phyloP scores from a whole-genome alignment of 495 filamentous ascomycete species.

The Astrothelium subdiscretum region DNA sequence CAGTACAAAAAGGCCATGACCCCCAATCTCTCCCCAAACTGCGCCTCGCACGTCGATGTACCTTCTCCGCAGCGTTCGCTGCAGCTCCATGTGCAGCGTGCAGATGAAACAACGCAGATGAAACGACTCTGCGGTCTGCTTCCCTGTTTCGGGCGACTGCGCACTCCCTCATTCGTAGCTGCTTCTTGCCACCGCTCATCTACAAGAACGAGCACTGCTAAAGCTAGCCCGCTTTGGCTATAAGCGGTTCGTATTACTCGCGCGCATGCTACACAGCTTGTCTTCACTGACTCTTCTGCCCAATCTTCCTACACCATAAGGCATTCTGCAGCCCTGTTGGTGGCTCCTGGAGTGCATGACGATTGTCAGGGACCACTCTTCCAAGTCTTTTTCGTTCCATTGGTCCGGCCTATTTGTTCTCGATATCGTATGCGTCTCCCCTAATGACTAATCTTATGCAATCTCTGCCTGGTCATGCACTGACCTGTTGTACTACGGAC shows the following conservation, averaged over 20 bases:
- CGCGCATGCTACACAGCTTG: neutral
- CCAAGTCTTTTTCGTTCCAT: neutral
- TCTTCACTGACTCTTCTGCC: neutral
- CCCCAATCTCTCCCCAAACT: neutral
- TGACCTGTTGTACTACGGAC: neutral
- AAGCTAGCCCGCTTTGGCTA: neutral
- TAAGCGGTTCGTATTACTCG: neutral
- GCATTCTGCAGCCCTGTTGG: neutral
- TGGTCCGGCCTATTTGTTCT: neutral
- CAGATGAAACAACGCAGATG: slow-evolving; percentile 1
- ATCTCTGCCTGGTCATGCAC: neutral
- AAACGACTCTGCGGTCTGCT: neutral
- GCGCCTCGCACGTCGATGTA: neutral
- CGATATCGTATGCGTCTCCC: neutral
- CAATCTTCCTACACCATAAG: neutral
- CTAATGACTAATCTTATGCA: neutral
- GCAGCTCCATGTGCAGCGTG: neutral
- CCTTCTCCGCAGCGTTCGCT: neutral
- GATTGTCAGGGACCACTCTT: neutral
- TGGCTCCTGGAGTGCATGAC: neutral
- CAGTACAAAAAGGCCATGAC: neutral
- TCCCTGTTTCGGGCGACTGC: neutral
- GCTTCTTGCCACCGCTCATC: neutral
- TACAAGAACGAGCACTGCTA: neutral
- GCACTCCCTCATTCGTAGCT: neutral